Percentiles rank a stretch among this genome's conserved stretches.
Conservation (phyloP, 2,329 filamentous ascomycete genomes). For the Phialophora tarda region DNA sequence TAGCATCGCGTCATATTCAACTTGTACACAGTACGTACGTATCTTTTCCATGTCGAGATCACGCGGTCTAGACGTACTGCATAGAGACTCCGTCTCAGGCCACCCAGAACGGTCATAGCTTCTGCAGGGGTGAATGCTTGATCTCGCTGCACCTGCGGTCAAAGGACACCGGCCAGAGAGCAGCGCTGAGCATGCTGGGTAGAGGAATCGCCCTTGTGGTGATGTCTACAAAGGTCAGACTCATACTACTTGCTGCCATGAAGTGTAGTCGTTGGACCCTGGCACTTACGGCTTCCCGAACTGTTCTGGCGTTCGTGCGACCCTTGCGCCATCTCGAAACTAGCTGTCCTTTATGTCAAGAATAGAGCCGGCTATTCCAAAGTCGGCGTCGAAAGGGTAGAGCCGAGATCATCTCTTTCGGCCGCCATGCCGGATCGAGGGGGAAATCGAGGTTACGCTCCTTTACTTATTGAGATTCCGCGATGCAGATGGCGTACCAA, state of each 20-base stretch:
- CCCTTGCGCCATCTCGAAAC: neutral
- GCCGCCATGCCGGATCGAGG: neutral
- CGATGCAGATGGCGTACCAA: neutral
- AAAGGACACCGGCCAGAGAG: no score
- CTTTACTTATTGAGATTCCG: neutral
- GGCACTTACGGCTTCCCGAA: neutral
- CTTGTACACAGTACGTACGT: no score
- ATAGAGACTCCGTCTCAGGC: neutral
- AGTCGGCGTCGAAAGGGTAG: neutral
- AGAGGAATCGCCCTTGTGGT: no score
- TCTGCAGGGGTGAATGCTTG: neutral
- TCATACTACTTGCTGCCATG: neutral
- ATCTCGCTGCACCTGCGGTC: no score
- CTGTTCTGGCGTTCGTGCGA: neutral
- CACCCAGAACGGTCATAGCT: neutral
- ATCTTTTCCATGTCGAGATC: neutral
- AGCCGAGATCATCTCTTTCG: neutral
- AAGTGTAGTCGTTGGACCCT: neutral
- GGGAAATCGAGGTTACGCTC: neutral
- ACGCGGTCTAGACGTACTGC: neutral
- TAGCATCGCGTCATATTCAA: no score
- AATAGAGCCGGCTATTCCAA: slow-evolving; percentile 6
- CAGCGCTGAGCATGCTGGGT: no score
- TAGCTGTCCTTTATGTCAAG: slow-evolving; percentile 10
- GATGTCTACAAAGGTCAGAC: neutral